Evolutionary conservation across 2,329 filamentous ascomycete genomes (phyloP).

Genomic region (Ampelomyces quisqualis): DNA sequence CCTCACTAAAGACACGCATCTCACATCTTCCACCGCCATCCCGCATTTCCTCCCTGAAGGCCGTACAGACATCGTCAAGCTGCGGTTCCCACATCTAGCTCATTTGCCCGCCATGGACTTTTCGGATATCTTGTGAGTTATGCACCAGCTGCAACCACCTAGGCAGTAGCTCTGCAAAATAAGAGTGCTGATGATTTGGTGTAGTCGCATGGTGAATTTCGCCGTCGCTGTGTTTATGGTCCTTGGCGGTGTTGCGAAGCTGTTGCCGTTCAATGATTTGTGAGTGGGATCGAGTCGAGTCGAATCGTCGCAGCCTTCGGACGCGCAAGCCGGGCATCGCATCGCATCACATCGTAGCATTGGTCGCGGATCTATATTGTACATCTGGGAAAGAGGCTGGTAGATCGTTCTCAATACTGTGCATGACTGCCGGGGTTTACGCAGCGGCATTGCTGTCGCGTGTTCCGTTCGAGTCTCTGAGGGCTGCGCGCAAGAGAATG

Average conservation of each 20-base stretch:
- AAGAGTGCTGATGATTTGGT: slow-evolving; percentile 12
- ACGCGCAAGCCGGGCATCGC: neutral
- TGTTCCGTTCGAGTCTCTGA: no score
- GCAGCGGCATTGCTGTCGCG: no score
- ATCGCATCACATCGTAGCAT: slow-evolving; percentile 1
- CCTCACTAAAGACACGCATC: slow-evolving; percentile 12
- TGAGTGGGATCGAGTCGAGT: slow-evolving; percentile 24
- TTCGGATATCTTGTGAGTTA: slow-evolving; percentile 83
- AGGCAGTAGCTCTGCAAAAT: slow-evolving; percentile 24
- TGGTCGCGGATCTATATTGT: neutral
- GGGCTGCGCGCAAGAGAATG: no score
- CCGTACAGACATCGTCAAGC: slow-evolving; percentile 23
- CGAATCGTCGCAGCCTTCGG: neutral
- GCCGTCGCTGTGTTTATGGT: slow-evolving; percentile 83
- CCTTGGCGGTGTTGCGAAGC: slow-evolving; percentile 75
- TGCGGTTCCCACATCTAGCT: slow-evolving; percentile 39
- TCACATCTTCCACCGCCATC: slow-evolving; percentile 4
- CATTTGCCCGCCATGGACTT: slow-evolving; percentile 68
- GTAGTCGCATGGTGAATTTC: slow-evolving; percentile 91
- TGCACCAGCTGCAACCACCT: slow-evolving; percentile 6
- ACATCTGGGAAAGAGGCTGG: neutral
- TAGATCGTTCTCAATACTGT: no score
- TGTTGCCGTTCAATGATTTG: slow-evolving; percentile 56
- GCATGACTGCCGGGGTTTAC: no score
- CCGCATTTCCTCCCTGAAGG: slow-evolving; percentile 1